phyloP scores from a whole-genome alignment of 805 yeast species.

The Lipomyces starkeyi region DNA sequence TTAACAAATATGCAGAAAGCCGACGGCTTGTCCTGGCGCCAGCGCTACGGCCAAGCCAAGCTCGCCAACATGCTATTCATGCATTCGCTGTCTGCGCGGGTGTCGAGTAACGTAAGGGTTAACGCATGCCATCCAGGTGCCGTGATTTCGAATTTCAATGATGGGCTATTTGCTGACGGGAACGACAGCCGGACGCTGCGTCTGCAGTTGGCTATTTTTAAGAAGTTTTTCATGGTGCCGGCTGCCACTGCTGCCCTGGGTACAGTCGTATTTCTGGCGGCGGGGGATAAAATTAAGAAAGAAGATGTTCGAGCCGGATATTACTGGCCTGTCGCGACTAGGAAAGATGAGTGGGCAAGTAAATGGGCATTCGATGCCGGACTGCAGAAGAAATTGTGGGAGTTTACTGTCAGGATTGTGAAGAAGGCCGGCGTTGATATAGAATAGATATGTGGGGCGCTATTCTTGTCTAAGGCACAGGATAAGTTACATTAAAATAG shows the following conservation, averaged over 20 bases:
- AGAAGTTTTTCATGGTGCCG: slow-evolving; percentile 2
- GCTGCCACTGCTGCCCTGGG: neutral
- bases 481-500: too few species aligned
- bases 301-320: neutral
- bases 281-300: neutral
- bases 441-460: neutral
- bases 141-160: neutral
- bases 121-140: slow-evolving; percentile 7
- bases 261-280: neutral
- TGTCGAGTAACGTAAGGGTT: neutral
- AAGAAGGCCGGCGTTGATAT: neutral
- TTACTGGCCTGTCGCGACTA: slow-evolving; percentile 2
- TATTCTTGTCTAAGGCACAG: too few species aligned
- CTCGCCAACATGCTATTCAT: slow-evolving; percentile 5
- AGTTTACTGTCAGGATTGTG: neutral
- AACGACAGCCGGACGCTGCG: neutral
- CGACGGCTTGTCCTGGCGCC: slow-evolving; percentile 4
- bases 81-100: neutral
- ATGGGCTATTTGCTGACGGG: neutral
- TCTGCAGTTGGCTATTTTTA: neutral
- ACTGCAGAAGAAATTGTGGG: neutral
- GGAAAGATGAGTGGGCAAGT: neutral
- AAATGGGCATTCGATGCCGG: neutral
- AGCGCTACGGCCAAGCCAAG: slow-evolving; percentile 2
- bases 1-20: neutral